A percentile compares a stretch with the other conserved stretches of the same genome.
Evolutionary conservation across 1,284 basidiomycete species (phyloP).

Genomic region (Trametes pubescens): DNA sequence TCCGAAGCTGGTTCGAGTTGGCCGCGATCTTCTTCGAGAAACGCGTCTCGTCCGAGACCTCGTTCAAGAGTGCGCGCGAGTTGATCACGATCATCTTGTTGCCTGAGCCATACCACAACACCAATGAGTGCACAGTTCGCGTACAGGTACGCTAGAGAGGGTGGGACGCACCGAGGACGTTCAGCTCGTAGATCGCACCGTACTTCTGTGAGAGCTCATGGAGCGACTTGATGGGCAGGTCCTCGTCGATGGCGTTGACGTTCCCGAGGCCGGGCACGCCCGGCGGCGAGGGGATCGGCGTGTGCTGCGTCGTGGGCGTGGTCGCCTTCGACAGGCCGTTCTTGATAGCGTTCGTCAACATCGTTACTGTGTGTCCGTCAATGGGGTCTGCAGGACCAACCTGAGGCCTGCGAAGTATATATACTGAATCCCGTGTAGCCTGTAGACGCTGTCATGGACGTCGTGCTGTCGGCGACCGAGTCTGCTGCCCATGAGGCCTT

Average conservation of each 20-base stretch:
- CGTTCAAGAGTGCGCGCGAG: conserved; percentile 48
- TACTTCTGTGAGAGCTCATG: conserved; percentile 50
- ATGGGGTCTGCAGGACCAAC: neutral
- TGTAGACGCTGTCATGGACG: conserved; percentile 8
- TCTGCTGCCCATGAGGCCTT: neutral
- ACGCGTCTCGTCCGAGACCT: conserved; percentile 53
- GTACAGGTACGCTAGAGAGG: neutral
- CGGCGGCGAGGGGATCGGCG: conserved; percentile 49
- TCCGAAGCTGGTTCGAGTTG: conserved; percentile 48
- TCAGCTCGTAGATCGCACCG: conserved; percentile 53
- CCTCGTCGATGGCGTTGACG: conserved; percentile 45
- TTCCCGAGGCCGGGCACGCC: conserved; percentile 55
- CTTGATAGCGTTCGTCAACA: neutral
- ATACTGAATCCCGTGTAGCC: neutral
- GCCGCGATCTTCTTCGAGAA: conserved; percentile 51
- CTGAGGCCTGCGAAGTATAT: neutral
- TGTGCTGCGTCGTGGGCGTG: conserved; percentile 26
- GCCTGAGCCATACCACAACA: conserved; percentile 33
- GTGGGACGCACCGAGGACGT: conserved; percentile 45
- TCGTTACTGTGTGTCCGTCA: neutral
- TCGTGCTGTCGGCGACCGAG: neutral
- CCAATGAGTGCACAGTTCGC: neutral
- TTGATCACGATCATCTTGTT: conserved; percentile 44
- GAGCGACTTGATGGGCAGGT: conserved; percentile 48
- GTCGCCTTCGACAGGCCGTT: neutral